phyloP scores from a whole-genome alignment of 495 filamentous ascomycete genomes.

The Filosporella fistucella region DNA sequence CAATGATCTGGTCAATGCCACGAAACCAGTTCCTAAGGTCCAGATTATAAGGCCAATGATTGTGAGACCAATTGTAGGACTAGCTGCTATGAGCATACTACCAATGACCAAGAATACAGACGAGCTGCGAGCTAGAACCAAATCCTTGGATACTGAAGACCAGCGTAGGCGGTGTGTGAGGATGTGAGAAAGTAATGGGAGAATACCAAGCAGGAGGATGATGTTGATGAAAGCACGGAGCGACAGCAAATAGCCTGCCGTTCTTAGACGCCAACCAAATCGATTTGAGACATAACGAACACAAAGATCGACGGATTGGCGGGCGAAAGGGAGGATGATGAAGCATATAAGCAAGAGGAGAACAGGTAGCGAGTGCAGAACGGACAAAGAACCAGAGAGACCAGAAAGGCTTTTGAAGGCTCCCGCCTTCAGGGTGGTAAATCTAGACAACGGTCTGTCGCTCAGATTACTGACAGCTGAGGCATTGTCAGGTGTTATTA shows the following conservation, averaged over 20 bases:
- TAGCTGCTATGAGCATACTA: constrained; percentile 29
- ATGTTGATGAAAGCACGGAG: constrained; percentile 44
- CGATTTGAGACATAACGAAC: constrained; percentile 51
- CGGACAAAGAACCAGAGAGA: background rate
- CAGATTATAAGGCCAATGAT: constrained; percentile 28
- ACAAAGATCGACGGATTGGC: constrained; percentile 20
- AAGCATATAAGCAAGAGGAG: constrained; percentile 11
- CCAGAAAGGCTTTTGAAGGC: background rate
- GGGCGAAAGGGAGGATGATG: background rate
- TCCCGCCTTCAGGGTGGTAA: background rate
- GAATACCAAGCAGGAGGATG: constrained; percentile 38
- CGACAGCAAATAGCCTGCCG: constrained; percentile 48
- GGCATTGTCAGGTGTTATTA: background rate
- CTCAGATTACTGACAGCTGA: background rate
- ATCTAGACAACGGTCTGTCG: background rate
- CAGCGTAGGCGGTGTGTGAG: constrained; percentile 16
- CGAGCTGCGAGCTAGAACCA: constrained; percentile 46
- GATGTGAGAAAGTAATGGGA: constrained; percentile 37
- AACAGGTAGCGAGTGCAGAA: constrained; percentile 8
- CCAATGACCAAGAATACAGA: constrained; percentile 42
- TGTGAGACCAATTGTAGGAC: constrained; percentile 23
- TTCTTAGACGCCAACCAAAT: constrained; percentile 43
- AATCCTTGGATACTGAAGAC: constrained; percentile 39
- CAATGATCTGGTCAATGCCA: constrained; percentile 36
- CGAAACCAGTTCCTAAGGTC: constrained; percentile 28